Base-by-base conservation (phyloP, 345 rosid species). In the Rhizophora apiculata region DNA sequence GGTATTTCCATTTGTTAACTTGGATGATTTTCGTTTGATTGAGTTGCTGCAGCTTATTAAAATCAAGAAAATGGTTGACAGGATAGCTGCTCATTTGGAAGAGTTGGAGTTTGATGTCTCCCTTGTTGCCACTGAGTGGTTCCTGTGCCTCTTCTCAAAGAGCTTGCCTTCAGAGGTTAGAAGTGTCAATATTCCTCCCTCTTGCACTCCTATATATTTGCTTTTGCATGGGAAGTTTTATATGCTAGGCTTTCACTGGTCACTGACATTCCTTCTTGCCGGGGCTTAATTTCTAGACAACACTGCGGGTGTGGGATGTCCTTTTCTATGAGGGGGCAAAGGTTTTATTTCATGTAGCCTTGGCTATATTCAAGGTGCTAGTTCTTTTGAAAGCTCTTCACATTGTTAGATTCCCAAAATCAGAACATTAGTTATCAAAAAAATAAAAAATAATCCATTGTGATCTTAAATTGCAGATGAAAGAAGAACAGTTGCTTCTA, bases 51-150 rank as follows among this genome's bases (percentile, higher is more conserved):
- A 20, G 27, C 18, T 32, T 60, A 10, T 52, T 58, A 67, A 74
- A 71, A 67, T 22, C 27, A 6, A 39, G 54, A 69, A 29, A 36
- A 20, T 22, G 39, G 71, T 74, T 73, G 75, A 71, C 92, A 96
- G 99, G 85, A 83, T 96, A 76, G 89, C 98, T 70, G 39, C 87
- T 72, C 98, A 92, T 78, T 84, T 96, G 81, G 99, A 96, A 71
- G 88, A 80, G 66, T 73, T 92, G 82, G 96, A 88, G 70, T 96
- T 96, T 75, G 98, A 96, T 76, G 98, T 92, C 63, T 88, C 99
- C 72, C 99, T 96, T 64, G 99, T 96, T 74, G 88, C 99, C 73
- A 90, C 99, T 0, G 99, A 96, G 80, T 96, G 99, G 99, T 96
- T 96, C 79, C 84, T 96, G 30, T 96, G 99, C 81, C 97, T 96